Conservation (phyloP, 129 eudicot genomes). For the Flaveria linearis region DNA sequence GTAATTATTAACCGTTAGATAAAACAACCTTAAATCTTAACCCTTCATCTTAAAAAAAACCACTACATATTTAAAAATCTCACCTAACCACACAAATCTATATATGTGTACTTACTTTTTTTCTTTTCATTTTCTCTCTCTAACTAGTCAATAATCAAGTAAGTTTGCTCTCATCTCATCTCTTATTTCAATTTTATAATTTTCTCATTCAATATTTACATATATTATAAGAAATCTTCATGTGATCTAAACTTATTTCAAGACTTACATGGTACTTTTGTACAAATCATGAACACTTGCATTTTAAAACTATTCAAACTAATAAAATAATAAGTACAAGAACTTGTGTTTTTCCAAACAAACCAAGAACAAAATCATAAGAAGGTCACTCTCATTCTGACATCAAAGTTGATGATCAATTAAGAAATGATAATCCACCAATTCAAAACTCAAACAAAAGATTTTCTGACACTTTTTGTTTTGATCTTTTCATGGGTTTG, state of each 20-base stretch:
- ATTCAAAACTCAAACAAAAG: constrained; percentile 2
- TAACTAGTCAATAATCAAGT: neutral
- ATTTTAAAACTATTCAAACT: neutral
- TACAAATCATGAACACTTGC: neutral
- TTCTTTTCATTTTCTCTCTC: neutral
- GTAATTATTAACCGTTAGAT: neutral
- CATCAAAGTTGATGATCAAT: neutral
- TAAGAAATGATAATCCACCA: neutral
- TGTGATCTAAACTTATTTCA: neutral
- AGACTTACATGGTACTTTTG: neutral
- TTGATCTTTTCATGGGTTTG: neutral
- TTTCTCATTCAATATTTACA: neutral
- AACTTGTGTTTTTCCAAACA: neutral
- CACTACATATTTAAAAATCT: neutral
- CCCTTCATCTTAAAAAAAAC: neutral
- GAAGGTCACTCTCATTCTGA: neutral
- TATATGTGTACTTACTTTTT: neutral
- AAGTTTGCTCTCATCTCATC: neutral
- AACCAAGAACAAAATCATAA: neutral
- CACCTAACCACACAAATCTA: neutral
- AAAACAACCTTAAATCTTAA: neutral
- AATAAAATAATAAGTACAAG: neutral
- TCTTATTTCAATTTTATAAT: neutral
- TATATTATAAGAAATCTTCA: neutral
- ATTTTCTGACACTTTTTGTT: neutral